Evolutionary conservation across 139 green algal species (phyloP).

Genomic region (Closterium sp.): DNA sequence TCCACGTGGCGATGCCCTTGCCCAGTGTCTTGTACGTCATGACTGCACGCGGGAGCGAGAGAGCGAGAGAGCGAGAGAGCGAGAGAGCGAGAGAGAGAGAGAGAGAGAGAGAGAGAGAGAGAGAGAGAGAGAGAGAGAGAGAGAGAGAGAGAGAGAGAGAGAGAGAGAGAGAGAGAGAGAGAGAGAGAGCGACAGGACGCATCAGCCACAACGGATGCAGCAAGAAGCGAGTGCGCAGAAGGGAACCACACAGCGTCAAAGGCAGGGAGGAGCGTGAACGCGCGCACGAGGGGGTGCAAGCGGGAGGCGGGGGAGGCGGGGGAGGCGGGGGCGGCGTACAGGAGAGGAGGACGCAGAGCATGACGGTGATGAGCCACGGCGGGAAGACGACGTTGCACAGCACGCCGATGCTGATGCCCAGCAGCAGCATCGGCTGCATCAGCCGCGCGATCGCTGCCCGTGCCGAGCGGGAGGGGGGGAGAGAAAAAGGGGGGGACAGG

Average conservation of each 20-base stretch:
- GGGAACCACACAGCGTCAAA: no score
- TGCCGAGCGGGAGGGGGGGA: background rate
- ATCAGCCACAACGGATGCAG: no score
- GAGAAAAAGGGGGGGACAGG: background rate
- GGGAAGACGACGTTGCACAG: constrained; percentile 49
- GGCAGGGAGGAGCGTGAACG: no score
- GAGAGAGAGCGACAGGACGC: no score
- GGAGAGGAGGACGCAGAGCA: constrained; percentile 36
- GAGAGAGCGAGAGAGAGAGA: background rate
- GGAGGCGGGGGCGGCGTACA: background rate
- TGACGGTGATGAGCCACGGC: constrained; percentile 38
- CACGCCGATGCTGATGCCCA: constrained; percentile 46
- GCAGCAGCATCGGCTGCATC: constrained; percentile 39
- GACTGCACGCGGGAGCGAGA: background rate
- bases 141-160: no score
- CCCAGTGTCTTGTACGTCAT: constrained; percentile 6
- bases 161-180: no score
- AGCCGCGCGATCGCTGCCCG: constrained; percentile 28
- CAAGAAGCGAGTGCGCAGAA: no score
- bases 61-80: background rate
- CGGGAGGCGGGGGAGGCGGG: background rate
- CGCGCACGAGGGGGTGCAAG: background rate
- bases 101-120: background rate
- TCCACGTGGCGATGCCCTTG: constrained; percentile 2
- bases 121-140: no score